Base-by-base conservation (phyloP, 2,329 filamentous ascomycete species). In the Samsoniella hepiali region DNA sequence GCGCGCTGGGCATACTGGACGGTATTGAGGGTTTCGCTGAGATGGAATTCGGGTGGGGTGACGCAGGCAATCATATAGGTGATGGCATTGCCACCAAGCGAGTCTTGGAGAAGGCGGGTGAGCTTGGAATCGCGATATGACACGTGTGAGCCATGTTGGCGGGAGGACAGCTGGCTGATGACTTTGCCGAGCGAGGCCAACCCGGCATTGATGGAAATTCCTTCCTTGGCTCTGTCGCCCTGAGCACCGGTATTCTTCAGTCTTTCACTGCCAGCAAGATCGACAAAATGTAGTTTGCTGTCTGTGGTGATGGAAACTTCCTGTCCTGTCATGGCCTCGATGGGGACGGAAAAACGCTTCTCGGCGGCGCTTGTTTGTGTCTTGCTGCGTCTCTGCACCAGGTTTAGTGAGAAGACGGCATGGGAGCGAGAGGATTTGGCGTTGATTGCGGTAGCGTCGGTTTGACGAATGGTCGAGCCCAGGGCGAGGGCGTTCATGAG, bases 11-110 rank as follows among this genome's bases (percentile, higher is more conserved):
- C 95, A 77, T 99, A 99, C 75, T 97, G 91, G 29, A 99, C 91
- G 0, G 95, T 99, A 75, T 99, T 99, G 64, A 99, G 81, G 0
- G 96, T 98, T 78, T 99, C 95, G 78, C 93, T 98, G 51, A 99
- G 81, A 74, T 99, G 95, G 73, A 99, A 99, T 74, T 97, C 93
- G 15, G 94, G 92, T 0, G 93, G 94, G 1, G 94, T 99, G 36
- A 99, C 93, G 77, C 95, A 99, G 9, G 95, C 95, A 78, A 99
- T 95, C 95, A 99, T 98, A 78, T 98, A 99, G 0, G 95, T 99
- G 73, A 97, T 96, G 42, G 95, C 95, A 73, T 96, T 98, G 5
- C 95, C 95, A 63, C 95, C 95, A 5, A 99, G 83, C 0, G 95
- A 99, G 76, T 99, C 95, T 80, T 99, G 95, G 22, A 99, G 85